Evolutionary conservation across 495 filamentous ascomycete genomes (phyloP).

Genomic region (Echria macrotheca): DNA sequence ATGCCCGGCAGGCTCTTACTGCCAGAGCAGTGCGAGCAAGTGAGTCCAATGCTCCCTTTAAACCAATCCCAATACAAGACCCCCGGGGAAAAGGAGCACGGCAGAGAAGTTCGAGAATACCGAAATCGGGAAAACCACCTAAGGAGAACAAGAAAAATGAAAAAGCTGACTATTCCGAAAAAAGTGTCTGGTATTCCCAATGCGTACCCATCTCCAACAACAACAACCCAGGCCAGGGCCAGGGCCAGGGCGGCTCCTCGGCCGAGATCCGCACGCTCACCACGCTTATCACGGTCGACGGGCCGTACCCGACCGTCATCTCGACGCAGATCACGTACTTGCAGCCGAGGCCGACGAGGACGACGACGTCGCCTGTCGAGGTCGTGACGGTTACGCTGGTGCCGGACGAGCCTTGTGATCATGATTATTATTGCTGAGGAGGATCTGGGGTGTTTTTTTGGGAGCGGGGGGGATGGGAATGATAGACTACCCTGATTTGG

Average conservation of each 20-base stretch:
- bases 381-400: conserved; percentile 19
- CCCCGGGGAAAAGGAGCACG: too few species aligned
- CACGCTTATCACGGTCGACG: conserved; percentile 20
- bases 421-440: conserved; percentile 15
- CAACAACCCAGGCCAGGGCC: neutral
- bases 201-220: conserved; percentile 14
- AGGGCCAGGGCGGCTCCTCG: neutral
- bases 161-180: neutral
- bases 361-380: conserved; percentile 6
- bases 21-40: conserved; percentile 16
- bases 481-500: neutral
- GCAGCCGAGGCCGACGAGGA: conserved; percentile 11
- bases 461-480: neutral
- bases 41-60: too few species aligned
- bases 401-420: conserved; percentile 22
- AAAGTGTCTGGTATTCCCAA: conserved; percentile 23
- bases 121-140: too few species aligned
- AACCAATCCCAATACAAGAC: too few species aligned
- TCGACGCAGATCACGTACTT: conserved; percentile 21
- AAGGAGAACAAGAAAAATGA: too few species aligned
- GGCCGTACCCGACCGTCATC: conserved; percentile 17
- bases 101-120: too few species aligned
- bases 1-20: conserved; percentile 19
- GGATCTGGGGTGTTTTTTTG: too few species aligned
- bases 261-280: conserved; percentile 15